These are phyloP conservation scores for Aspergillus fructus DNA, from an alignment of 2,329 filamentous ascomycete species.

Conservation along the genomic window DNA sequence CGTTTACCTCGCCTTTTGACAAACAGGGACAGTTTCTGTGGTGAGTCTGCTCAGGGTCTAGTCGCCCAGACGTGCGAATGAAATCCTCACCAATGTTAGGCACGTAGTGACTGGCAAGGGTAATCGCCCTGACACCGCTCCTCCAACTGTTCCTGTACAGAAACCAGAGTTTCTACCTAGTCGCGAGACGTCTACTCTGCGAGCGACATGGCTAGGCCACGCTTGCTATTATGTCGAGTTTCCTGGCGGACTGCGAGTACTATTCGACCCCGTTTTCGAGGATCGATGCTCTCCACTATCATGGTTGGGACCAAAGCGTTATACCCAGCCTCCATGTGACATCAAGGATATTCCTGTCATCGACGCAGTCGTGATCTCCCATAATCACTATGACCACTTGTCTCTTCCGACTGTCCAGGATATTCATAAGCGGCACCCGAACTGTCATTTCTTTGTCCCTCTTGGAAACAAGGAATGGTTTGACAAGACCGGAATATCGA, in stretches of 20 bases:
- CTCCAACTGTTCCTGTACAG: constrained; percentile 65
- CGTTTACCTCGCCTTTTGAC: constrained; percentile 18
- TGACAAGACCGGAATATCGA: constrained; percentile 63
- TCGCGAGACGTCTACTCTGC: constrained; percentile 61
- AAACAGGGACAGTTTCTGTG: not conserved
- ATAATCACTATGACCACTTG: constrained; percentile 92
- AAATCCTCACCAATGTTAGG: constrained; percentile 1
- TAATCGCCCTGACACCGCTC: constrained; percentile 61
- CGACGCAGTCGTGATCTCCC: constrained; percentile 68
- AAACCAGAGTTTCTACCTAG: constrained; percentile 66
- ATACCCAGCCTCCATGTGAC: constrained; percentile 72
- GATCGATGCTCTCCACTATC: constrained; percentile 77
- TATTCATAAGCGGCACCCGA: constrained; percentile 68
- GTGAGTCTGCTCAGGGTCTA: not conserved
- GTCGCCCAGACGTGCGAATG: not conserved
- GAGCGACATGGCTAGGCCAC: constrained; percentile 93
- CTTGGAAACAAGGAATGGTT: constrained; percentile 86
- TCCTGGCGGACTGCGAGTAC: constrained; percentile 76
- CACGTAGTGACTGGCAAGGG: constrained; percentile 46
- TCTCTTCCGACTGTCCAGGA: constrained; percentile 73
- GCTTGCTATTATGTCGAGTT: constrained; percentile 94
- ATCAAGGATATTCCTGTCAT: constrained; percentile 70
- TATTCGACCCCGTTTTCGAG: constrained; percentile 94
- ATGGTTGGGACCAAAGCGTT: constrained; percentile 72
- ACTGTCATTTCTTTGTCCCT: constrained; percentile 84